These are phyloP conservation scores for Metschnikowia colocasiae DNA, from an alignment of 805 yeast species.

Conservation along the genomic window DNA sequence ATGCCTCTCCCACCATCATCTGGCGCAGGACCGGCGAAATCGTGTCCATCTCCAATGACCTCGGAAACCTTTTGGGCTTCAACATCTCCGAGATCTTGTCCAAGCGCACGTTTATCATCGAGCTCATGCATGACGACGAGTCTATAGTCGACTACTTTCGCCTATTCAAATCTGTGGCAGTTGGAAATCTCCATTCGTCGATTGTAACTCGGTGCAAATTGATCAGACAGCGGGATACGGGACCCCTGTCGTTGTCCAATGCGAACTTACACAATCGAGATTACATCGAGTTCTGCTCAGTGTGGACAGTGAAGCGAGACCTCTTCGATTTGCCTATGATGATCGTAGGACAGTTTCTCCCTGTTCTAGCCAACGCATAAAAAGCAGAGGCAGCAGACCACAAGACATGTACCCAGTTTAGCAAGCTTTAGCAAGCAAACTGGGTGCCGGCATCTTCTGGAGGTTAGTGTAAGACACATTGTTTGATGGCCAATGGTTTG, in stretches of 20 bases:
- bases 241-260: conserved; percentile 15
- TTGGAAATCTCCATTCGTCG: conserved; percentile 57
- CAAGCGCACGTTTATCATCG: conserved; percentile 65
- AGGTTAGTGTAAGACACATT: background rate
- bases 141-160: conserved; percentile 70
- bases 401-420: background rate
- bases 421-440: background rate
- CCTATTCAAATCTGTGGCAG: conserved; percentile 67
- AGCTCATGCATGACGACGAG: conserved; percentile 72
- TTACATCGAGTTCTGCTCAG: conserved; percentile 63
- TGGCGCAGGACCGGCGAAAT: conserved; percentile 88
- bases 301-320: conserved; percentile 84
- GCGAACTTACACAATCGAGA: conserved; percentile 18
- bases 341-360: conserved; percentile 76
- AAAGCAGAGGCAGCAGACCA: no score
- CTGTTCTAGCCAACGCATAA: conserved; percentile 43
- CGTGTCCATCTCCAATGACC: conserved; percentile 72
- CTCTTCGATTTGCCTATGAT: conserved; percentile 82
- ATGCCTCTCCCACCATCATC: conserved; percentile 75
- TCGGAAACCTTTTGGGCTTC: conserved; percentile 66
- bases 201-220: conserved; percentile 50
- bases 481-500: background rate
- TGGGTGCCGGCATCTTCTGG: background rate
- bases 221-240: conserved; percentile 25
- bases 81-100: conserved; percentile 53